Percentiles rank a stretch among this genome's conserved stretches.
These are phyloP conservation scores for Jacaranda copaia DNA, from an alignment of 257 asterid species.

Conservation along the genomic window DNA sequence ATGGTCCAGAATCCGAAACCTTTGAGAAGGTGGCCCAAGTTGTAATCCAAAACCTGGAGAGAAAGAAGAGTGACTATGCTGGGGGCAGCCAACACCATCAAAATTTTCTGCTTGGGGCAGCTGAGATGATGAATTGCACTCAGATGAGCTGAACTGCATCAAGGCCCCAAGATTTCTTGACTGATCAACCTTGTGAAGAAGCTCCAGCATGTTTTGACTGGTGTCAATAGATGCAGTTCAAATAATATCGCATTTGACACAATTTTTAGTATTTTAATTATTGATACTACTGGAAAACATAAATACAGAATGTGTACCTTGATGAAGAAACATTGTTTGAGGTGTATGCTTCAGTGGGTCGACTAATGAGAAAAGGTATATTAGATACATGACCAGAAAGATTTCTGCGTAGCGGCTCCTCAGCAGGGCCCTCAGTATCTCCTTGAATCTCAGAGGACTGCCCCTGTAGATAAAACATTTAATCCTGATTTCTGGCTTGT, in stretches of 20 bases:
- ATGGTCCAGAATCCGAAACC: slow-evolving; percentile 50
- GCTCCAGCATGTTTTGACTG: slow-evolving; percentile 87
- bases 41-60: slow-evolving; percentile 88
- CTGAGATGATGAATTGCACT: slow-evolving; percentile 50
- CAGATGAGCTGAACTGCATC: slow-evolving; percentile 48
- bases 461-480: slow-evolving; percentile 48
- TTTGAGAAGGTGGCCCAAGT: slow-evolving; percentile 90
- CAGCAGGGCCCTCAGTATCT: slow-evolving; percentile 42
- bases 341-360: slow-evolving; percentile 42
- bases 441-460: slow-evolving; percentile 53
- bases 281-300: neutral
- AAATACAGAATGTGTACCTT: slow-evolving; percentile 49
- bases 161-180: slow-evolving; percentile 49
- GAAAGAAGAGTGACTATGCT: slow-evolving; percentile 58
- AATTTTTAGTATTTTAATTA: neutral
- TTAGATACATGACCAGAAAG: slow-evolving; percentile 46
- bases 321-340: slow-evolving; percentile 24
- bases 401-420: slow-evolving; percentile 44
- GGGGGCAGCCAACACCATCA: slow-evolving; percentile 54
- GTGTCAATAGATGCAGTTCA: slow-evolving; percentile 32
- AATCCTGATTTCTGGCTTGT: slow-evolving; percentile 2
- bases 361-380: slow-evolving; percentile 40
- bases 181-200: slow-evolving; percentile 82
- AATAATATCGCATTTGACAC: neutral
- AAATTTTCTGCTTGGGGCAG: slow-evolving; percentile 47